Conservation (phyloP, 768 basidiomycete species). For the Rubroboletus pulcherrimus region DNA sequence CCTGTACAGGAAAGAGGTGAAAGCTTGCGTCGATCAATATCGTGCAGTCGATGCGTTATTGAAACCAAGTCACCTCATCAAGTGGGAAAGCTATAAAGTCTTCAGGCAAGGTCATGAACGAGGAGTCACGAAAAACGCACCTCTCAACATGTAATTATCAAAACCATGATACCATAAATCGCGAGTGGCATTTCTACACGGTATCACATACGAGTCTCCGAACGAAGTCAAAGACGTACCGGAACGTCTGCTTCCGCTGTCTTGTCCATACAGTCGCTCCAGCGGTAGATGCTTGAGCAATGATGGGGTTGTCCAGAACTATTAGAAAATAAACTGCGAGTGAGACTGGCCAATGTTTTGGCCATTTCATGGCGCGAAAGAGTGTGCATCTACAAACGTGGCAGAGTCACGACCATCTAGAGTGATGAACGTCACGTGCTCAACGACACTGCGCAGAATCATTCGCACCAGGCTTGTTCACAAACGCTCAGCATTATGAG, state of each 20-base stretch:
- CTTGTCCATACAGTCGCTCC: conserved; percentile 48
- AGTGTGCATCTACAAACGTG: conserved; percentile 21
- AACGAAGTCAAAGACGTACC: conserved; percentile 37
- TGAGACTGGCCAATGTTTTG: conserved; percentile 50
- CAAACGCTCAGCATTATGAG: conserved; percentile 37
- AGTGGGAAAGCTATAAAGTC: conserved; percentile 66
- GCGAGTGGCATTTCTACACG: conserved; percentile 59
- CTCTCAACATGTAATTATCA: conserved; percentile 81
- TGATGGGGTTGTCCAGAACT: conserved; percentile 31
- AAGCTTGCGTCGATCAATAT: conserved; percentile 47
- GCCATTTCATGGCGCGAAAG: conserved; percentile 35
- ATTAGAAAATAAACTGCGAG: conserved; percentile 40
- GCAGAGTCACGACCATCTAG: background rate
- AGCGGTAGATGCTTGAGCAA: conserved; percentile 9
- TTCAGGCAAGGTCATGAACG: conserved; percentile 18
- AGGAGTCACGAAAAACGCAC: conserved; percentile 36
- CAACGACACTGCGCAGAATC: background rate
- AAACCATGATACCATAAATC: conserved; percentile 91
- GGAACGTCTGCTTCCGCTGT: conserved; percentile 51
- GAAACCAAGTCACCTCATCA: conserved; percentile 59
- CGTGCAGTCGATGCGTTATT: background rate
- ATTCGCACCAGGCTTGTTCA: background rate
- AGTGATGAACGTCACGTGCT: conserved; percentile 18
- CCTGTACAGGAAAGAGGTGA: conserved; percentile 84
- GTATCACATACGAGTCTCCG: background rate